These are phyloP conservation scores for Dendrobium chrysotoxum DNA, from an alignment of 106 monocot genomes.

Conservation along the genomic window DNA sequence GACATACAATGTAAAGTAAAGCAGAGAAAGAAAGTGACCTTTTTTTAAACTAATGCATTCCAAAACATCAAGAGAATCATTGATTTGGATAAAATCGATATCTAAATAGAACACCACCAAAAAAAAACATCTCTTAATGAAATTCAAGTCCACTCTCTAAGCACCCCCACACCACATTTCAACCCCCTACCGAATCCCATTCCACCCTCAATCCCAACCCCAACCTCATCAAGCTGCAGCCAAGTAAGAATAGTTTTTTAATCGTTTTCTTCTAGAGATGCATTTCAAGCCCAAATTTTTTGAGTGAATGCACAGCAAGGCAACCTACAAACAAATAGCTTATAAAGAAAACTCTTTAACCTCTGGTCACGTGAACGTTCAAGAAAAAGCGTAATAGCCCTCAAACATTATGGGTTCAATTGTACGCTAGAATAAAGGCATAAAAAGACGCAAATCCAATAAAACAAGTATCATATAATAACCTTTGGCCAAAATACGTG, in stretches of 20 bases:
- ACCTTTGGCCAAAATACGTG: slow-evolving; percentile 81
- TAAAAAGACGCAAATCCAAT: background rate
- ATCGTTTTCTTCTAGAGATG: background rate
- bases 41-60: background rate
- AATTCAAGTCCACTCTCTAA: background rate
- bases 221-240: background rate
- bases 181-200: background rate
- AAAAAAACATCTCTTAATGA: background rate
- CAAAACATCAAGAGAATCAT: background rate
- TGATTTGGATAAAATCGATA: background rate
- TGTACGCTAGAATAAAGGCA: background rate
- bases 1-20: background rate
- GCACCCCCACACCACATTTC: background rate
- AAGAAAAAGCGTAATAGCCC: background rate
- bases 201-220: background rate
- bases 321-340: background rate
- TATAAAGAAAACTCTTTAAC: background rate
- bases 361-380: background rate
- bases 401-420: background rate
- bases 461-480: background rate
- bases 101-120: background rate
- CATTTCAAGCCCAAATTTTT: background rate
- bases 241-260: background rate
- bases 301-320: background rate
- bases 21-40: background rate